Evolutionary conservation across 352 stramenopile genomes (phyloP).

Genomic region (Detonula confervacea): DNA sequence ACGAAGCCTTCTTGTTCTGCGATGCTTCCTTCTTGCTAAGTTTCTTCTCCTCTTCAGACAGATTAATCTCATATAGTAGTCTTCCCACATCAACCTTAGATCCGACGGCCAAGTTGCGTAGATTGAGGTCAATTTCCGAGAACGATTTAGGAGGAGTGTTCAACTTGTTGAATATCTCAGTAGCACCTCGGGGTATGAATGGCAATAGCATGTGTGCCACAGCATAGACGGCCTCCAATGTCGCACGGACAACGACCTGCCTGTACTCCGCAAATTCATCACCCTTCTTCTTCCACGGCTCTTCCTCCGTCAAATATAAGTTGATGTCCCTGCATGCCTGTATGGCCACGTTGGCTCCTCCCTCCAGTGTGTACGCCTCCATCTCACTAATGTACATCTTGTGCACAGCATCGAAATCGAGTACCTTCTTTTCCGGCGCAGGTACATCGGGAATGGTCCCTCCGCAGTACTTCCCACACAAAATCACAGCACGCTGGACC

Average conservation of each 20-base stretch:
- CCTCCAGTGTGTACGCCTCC: constrained; percentile 92
- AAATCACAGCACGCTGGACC: constrained; percentile 95
- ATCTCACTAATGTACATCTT: constrained; percentile 89
- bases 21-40: constrained; percentile 55
- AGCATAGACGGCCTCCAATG: constrained; percentile 96
- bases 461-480: constrained; percentile 94
- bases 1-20: constrained; percentile 77
- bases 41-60: constrained; percentile 77
- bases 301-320: constrained; percentile 97
- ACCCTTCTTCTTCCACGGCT: constrained; percentile 96
- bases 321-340: constrained; percentile 93
- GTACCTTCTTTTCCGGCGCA: constrained; percentile 26
- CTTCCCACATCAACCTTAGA: constrained; percentile 91
- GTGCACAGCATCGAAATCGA: constrained; percentile 56
- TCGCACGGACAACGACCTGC: constrained; percentile 92
- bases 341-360: constrained; percentile 89
- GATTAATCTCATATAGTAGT: constrained; percentile 92
- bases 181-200: constrained; percentile 91
- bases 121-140: constrained; percentile 55
- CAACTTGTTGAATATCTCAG: constrained; percentile 95
- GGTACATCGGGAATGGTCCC: constrained; percentile 84
- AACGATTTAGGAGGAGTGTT: constrained; percentile 85
- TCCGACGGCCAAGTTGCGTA: constrained; percentile 90
- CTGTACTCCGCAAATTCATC: constrained; percentile 85
- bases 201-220: constrained; percentile 95